Percentiles rank a stretch among this genome's conserved stretches.
Conservation (phyloP, 2,329 filamentous ascomycete species). For the Exserohilum rostratum region DNA sequence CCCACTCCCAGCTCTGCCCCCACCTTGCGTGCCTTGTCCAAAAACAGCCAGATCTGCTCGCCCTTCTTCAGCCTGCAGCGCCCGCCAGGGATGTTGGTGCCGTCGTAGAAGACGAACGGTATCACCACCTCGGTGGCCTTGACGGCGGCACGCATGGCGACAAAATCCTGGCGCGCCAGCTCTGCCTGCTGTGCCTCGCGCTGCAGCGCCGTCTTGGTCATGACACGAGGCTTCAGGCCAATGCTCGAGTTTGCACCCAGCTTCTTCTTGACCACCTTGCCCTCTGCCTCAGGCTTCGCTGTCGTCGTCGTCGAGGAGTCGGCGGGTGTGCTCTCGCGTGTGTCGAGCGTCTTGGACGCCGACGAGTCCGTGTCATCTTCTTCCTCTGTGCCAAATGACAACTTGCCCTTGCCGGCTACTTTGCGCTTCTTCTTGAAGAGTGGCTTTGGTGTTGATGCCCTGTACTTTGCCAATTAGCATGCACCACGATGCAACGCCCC, state of each 20-base stretch:
- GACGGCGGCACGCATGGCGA: slow-evolving; percentile 81
- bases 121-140: slow-evolving; percentile 88
- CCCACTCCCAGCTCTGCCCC: slow-evolving; percentile 82
- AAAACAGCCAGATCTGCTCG: slow-evolving; percentile 88
- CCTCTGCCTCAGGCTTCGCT: slow-evolving; percentile 39
- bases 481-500: background rate
- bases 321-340: slow-evolving; percentile 48
- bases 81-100: slow-evolving; percentile 85
- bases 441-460: slow-evolving; percentile 58
- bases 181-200: slow-evolving; percentile 81
- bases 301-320: slow-evolving; percentile 47
- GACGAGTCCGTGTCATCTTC: slow-evolving; percentile 62
- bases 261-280: slow-evolving; percentile 50
- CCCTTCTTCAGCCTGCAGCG: slow-evolving; percentile 89
- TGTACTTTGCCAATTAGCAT: slow-evolving; percentile 64
- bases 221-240: slow-evolving; percentile 66
- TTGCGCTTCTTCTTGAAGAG: slow-evolving; percentile 64
- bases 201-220: slow-evolving; percentile 77
- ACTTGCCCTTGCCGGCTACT: slow-evolving; percentile 61
- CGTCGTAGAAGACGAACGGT: slow-evolving; percentile 97
- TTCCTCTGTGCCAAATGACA: slow-evolving; percentile 77
- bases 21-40: slow-evolving; percentile 89
- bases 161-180: slow-evolving; percentile 76
- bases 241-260: slow-evolving; percentile 69
- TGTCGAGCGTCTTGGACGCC: slow-evolving; percentile 45